Conservation (phyloP, 306 rosid species). For the Inga leiocalycina region DNA sequence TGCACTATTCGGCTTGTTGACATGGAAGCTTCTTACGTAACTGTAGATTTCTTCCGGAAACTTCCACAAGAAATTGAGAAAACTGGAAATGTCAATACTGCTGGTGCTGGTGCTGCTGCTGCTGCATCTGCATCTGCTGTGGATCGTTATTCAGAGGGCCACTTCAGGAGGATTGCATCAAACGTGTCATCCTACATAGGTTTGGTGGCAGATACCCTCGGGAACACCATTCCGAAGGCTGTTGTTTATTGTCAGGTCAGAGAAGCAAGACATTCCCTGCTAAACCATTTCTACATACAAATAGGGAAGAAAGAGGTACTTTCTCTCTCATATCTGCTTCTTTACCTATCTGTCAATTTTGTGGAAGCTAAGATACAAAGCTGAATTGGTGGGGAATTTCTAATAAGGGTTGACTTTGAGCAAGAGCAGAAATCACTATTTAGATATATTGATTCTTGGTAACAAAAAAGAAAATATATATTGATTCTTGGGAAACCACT, state of each 20-base stretch:
- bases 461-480: neutral
- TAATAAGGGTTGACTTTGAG: neutral
- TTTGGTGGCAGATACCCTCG: constrained; percentile 88
- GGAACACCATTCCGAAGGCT: constrained; percentile 87
- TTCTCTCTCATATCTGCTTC: constrained; percentile 19
- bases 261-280: constrained; percentile 84
- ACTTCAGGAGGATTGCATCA: constrained; percentile 83
- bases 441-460: neutral
- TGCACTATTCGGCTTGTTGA: constrained; percentile 85
- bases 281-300: constrained; percentile 73
- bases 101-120: constrained; percentile 31
- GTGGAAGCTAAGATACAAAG: neutral
- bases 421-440: neutral
- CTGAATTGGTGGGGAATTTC: neutral
- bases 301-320: constrained; percentile 91
- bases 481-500: neutral
- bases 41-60: constrained; percentile 95
- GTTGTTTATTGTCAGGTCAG: constrained; percentile 94
- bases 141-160: constrained; percentile 81
- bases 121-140: constrained; percentile 24
- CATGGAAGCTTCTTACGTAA: constrained; percentile 92
- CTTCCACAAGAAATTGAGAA: constrained; percentile 93
- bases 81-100: constrained; percentile 42
- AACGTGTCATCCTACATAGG: constrained; percentile 86
- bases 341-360: neutral